Evolutionary conservation across 2,329 filamentous ascomycete species (phyloP), one percentile per base, ranked within the genome.

Genomic region (Alternaria dauci): DNA sequence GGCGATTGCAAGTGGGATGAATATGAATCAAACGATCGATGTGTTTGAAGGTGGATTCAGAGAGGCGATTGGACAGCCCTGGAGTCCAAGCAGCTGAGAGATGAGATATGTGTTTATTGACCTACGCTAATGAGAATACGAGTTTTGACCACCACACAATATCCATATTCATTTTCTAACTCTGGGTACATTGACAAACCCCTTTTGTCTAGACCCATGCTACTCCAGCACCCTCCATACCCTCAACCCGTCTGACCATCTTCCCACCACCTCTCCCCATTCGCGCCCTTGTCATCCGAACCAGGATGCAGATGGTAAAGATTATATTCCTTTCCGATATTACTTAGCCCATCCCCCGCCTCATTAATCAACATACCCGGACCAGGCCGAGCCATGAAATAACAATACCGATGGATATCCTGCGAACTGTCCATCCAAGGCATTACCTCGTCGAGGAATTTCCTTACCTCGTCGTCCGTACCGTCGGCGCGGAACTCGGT

Each of bases 401-500:
- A 75, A 0, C 74, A 70, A 63, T 78, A 79, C 1, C 74, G 65
- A 41, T 76, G 69, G 5, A 78, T 60, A 34, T 71, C 74, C 14
- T 44, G 34, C 14, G 67, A 61, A 0, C 5, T 42, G 52, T 79
- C 76, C 60, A 79, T 55, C 74, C 74, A 79, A 2, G 75, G 72
- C 28, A 79, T 48, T 2, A 72, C 70, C 2, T 71, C 61, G 12
- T 70, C 61, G 16, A 78, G 47, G 34, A 78, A 78, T 0, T 12
- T 5, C 23, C 51, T 53, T 8, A 71, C 55, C 12, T 76, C 52
- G 1, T 46, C 65, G 5, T 72, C 70, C 0, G 52, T 62, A 0
- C 74, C 74, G 0, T 39, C 52, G 2, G 69, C 47, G 6, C 56
- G 63, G 54, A 78, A 79, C 34, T 79, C 76, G 0, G 77, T 79